Evolutionary conservation across 1,284 basidiomycete species (phyloP).

Genomic region (Fomitopsis schrenkii): DNA sequence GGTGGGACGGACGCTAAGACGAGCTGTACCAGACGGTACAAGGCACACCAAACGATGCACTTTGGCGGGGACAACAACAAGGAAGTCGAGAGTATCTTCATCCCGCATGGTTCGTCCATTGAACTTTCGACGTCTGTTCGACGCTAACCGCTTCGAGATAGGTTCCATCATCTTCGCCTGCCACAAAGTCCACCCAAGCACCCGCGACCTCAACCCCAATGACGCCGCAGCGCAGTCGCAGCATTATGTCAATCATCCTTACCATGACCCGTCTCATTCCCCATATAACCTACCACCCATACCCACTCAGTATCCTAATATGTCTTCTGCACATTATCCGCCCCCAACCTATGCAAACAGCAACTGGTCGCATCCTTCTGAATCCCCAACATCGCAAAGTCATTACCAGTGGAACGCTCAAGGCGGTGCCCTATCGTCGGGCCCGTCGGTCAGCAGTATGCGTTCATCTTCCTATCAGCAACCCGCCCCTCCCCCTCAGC

Average conservation of each 20-base stretch:
- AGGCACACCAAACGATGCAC: conserved; percentile 72
- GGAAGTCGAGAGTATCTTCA: conserved; percentile 86
- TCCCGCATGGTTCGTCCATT: conserved; percentile 78
- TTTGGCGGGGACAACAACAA: conserved; percentile 52
- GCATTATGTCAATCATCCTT: conserved; percentile 32
- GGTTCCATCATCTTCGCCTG: conserved; percentile 81
- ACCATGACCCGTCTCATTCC: conserved; percentile 39
- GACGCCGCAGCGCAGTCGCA: conserved; percentile 16
- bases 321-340: conserved; percentile 32
- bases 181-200: conserved; percentile 60
- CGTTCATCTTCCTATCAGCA: conserved; percentile 40
- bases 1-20: conserved; percentile 75
- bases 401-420: conserved; percentile 37
- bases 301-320: conserved; percentile 32
- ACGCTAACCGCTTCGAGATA: conserved; percentile 28
- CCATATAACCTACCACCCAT: conserved; percentile 41
- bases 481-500: conserved; percentile 25
- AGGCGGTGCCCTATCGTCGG: conserved; percentile 27
- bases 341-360: conserved; percentile 42
- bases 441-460: conserved; percentile 38
- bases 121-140: conserved; percentile 7
- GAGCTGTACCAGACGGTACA: conserved; percentile 90
- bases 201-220: conserved; percentile 31
- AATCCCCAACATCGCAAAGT: conserved; percentile 29
- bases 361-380: conserved; percentile 42